Evolutionary conservation across 140 eudicot species (phyloP), one percentile per base, ranked within the genome.

Genomic region (Stevia rebaudiana): DNA sequence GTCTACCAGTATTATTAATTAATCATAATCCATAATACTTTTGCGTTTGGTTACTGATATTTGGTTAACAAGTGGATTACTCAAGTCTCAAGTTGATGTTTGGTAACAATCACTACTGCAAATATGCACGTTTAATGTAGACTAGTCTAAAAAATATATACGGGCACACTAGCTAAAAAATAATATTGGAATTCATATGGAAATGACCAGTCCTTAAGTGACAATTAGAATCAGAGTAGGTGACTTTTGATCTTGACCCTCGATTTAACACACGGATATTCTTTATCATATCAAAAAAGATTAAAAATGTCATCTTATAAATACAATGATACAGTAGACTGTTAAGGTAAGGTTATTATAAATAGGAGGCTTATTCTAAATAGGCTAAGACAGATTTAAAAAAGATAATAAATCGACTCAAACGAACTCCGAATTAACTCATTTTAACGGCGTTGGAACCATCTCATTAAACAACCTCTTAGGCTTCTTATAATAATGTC

Each of bases 41-140:
- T 52, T 33, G 23, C 7, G 15, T 30, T 33, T n/a, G n/a, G 30
- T 15, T 33, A 56, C 16, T 31, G 15, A n/a, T n/a, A n/a, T n/a
- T n/a, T n/a, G n/a, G n/a, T n/a, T n/a, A 73, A 73, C 67, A 73
- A 53, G 71, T 63, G 71, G 77, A 41, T 40, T 63, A 43, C 18
- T 51, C 36, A 43, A 64, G 72, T 31, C 33, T 43, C 42, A 2
- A 4, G 2, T 28, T 28, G 33, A 28, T 19, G 78, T 54, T 64
- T 42, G 78, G 69, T 36, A 28, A 44, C 16, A 33, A 44, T 55
- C 78, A 73, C 78, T 54, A 73, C 54, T 54, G 61, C 65, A 39
- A 28, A 19, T 8, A 41, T 61, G 37, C 37, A 49, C 69, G 53
- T 46, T 59, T 68, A n/a, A n/a, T n/a, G n/a, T 10, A 54, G 21